phyloP scores from a whole-genome alignment of 164 flowering plant species.

The Tinospora cordifolia region DNA sequence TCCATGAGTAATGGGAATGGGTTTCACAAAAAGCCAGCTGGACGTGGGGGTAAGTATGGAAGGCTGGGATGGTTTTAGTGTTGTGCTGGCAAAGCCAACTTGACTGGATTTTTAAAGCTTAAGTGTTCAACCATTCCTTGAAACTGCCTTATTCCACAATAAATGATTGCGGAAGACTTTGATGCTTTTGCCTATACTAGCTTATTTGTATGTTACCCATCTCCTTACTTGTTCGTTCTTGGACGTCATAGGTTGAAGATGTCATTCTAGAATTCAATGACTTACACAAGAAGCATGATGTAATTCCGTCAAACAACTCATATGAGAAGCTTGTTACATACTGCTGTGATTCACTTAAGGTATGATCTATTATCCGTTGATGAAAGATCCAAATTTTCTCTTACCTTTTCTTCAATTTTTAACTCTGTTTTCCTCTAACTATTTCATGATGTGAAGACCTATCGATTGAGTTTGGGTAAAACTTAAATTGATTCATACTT shows the following conservation, averaged over 20 bases:
- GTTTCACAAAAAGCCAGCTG: too few relatives aligned
- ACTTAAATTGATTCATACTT: too few relatives aligned
- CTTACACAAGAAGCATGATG: conserved; percentile 47
- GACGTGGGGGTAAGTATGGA: too few relatives aligned
- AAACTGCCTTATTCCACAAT: not conserved
- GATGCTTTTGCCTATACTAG: not conserved
- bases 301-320: conserved; percentile 45
- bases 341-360: conserved; percentile 54
- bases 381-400: not conserved
- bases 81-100: not conserved
- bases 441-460: not conserved
- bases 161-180: not conserved
- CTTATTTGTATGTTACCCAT: not conserved
- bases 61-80: too few relatives aligned
- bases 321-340: conserved; percentile 51
- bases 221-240: conserved; percentile 7
- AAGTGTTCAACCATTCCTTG: not conserved
- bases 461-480: too few relatives aligned
- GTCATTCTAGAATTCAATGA: conserved; percentile 34
- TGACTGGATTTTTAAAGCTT: not conserved
- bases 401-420: not conserved
- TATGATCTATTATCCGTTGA: conserved; percentile 20
- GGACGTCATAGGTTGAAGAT: conserved; percentile 59
- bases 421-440: not conserved
- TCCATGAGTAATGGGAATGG: too few relatives aligned